Evolutionary conservation across 2,329 filamentous ascomycete species (phyloP).

Genomic region (Colletotrichum acutatum): DNA sequence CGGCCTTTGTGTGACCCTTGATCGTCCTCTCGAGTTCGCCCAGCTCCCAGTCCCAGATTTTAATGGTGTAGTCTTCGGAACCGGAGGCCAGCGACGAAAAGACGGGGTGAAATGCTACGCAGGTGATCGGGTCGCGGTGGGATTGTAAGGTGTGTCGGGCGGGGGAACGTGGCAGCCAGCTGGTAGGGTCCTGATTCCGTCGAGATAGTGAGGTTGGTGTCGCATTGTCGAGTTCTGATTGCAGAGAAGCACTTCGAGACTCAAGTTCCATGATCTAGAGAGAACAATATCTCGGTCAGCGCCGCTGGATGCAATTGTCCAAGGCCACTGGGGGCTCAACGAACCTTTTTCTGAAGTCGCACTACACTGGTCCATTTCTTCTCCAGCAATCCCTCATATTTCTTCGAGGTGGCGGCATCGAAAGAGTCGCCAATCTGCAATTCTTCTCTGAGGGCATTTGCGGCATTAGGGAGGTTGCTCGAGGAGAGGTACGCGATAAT

Average conservation of each 20-base stretch:
- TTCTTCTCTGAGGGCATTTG: conserved; percentile 80
- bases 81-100: conserved; percentile 92
- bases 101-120: conserved; percentile 90
- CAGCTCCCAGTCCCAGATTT: conserved; percentile 97
- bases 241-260: conserved; percentile 75
- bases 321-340: conserved; percentile 38
- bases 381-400: conserved; percentile 93
- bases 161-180: conserved; percentile 88
- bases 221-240: conserved; percentile 85
- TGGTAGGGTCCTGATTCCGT: conserved; percentile 83
- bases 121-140: conserved; percentile 83
- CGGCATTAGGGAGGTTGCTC: conserved; percentile 76
- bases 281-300: conserved; percentile 8
- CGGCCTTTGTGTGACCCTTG: conserved; percentile 90
- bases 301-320: neutral
- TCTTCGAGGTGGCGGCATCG: conserved; percentile 85
- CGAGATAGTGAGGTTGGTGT: conserved; percentile 81
- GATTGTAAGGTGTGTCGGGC: conserved; percentile 85
- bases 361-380: conserved; percentile 99
- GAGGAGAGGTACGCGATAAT: conserved; percentile 89
- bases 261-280: conserved; percentile 92
- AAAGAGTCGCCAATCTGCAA: conserved; percentile 76
- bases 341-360: conserved; percentile 92
- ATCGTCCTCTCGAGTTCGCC: conserved; percentile 91
- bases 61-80: conserved; percentile 93